A percentile compares a stretch with the other conserved stretches of the same genome.
Conservation (phyloP, 2,329 filamentous ascomycete species). For the Colletotrichum destructivum region DNA sequence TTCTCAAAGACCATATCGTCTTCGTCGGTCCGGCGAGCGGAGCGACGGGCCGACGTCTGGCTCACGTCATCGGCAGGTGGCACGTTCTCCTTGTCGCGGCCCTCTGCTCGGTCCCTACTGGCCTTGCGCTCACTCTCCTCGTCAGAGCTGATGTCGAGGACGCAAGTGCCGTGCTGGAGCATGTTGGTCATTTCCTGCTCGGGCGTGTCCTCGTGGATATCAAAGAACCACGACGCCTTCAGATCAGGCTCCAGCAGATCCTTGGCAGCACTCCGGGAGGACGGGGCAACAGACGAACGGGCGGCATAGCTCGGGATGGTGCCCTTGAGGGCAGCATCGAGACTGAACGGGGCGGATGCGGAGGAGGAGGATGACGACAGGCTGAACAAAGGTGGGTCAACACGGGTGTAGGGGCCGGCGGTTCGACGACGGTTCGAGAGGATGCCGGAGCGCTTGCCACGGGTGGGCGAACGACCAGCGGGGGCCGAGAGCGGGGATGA, state of each 20-base stretch:
- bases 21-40: conserved; percentile 51
- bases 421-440: conserved; percentile 78
- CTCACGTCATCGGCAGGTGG: conserved; percentile 79
- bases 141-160: conserved; percentile 90
- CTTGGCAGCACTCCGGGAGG: conserved; percentile 43
- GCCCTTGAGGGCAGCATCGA: conserved; percentile 86
- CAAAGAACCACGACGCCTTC: conserved; percentile 87
- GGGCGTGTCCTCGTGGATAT: conserved; percentile 92
- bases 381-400: conserved; percentile 78
- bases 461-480: conserved; percentile 85
- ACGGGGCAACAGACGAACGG: conserved; percentile 53
- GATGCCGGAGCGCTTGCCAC: conserved; percentile 77
- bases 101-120: conserved; percentile 67
- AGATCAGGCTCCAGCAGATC: conserved; percentile 62
- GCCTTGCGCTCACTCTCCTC: conserved; percentile 78
- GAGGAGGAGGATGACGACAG: conserved; percentile 56
- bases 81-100: conserved; percentile 92
- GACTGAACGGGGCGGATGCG: conserved; percentile 81
- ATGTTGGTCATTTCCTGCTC: conserved; percentile 94
- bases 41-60: conserved; percentile 63
- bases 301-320: conserved; percentile 76
- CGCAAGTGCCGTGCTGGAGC: conserved; percentile 90
- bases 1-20: conserved; percentile 76
- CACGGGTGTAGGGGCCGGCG: conserved; percentile 74
- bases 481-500: conserved; percentile 75